Conservation (phyloP, 192 early-diverging fungal genomes). For the Obelidium mucronatum region DNA sequence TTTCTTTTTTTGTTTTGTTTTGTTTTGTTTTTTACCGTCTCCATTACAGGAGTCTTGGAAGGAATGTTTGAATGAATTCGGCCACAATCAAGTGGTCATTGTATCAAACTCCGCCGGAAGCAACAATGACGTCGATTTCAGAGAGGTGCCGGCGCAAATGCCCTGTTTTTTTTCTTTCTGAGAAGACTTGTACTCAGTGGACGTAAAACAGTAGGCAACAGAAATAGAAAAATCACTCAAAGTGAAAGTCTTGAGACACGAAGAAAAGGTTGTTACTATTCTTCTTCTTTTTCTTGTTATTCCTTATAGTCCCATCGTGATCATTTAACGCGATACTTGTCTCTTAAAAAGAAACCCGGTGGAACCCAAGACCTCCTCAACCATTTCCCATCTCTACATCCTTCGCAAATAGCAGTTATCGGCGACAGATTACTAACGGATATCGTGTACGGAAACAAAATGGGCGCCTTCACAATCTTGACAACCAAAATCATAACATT, state of each 20-base stretch:
- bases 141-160: slow-evolving; percentile 44
- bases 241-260: slow-evolving; percentile 56
- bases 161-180: too few relatives aligned
- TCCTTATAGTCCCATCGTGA: slow-evolving; percentile 36
- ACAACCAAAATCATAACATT: slow-evolving; percentile 72
- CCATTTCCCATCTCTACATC: slow-evolving; percentile 48
- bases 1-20: background rate
- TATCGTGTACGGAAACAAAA: slow-evolving; percentile 80
- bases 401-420: slow-evolving; percentile 72
- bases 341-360: slow-evolving; percentile 76
- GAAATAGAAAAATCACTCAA: slow-evolving; percentile 55
- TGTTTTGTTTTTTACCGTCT: background rate
- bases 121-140: slow-evolving; percentile 65
- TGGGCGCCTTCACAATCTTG: slow-evolving; percentile 76
- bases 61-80: slow-evolving; percentile 68
- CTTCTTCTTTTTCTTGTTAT: background rate
- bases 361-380: slow-evolving; percentile 68
- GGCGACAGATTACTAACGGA: slow-evolving; percentile 92
- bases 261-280: slow-evolving; percentile 41
- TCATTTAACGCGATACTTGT: slow-evolving; percentile 12
- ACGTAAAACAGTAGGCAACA: slow-evolving; percentile 51
- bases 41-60: slow-evolving; percentile 67
- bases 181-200: too few relatives aligned
- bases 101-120: slow-evolving; percentile 95
- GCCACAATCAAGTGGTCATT: slow-evolving; percentile 69